These are phyloP conservation scores for Dispira parvispora DNA, from an alignment of 192 early-diverging fungal species.

Conservation along the genomic window DNA sequence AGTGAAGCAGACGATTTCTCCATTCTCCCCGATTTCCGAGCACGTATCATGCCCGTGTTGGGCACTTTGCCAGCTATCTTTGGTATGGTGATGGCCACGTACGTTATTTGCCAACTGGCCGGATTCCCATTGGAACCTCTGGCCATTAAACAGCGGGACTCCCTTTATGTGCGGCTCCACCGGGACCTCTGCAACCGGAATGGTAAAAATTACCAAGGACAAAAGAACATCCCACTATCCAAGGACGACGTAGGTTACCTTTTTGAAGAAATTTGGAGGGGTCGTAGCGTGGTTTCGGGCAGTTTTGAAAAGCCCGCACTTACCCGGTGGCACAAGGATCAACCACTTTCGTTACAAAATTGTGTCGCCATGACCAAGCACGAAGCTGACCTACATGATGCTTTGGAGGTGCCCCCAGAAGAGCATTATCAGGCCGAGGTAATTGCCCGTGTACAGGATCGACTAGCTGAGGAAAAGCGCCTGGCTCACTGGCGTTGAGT, in stretches of 20 bases:
- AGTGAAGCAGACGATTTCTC: slow-evolving; percentile 79
- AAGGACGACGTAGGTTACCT: slow-evolving; percentile 66
- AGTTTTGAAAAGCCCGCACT: slow-evolving; percentile 54
- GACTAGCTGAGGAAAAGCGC: slow-evolving; percentile 21
- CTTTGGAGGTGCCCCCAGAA: slow-evolving; percentile 17
- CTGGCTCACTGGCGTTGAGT: slow-evolving; percentile 21
- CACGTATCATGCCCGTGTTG: slow-evolving; percentile 65
- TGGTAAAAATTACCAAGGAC: slow-evolving; percentile 12
- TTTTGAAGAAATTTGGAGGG: slow-evolving; percentile 80
- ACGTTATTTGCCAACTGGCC: slow-evolving; percentile 54
- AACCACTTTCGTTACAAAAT: slow-evolving; percentile 54
- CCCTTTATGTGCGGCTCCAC: slow-evolving; percentile 53
- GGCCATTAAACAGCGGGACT: slow-evolving; percentile 54
- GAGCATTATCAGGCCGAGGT: slow-evolving; percentile 19
- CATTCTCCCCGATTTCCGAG: slow-evolving; percentile 83
- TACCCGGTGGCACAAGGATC: slow-evolving; percentile 52
- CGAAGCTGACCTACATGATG: slow-evolving; percentile 44
- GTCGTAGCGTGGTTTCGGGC: slow-evolving; percentile 59
- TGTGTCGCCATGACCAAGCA: slow-evolving; percentile 68
- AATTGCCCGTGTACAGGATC: slow-evolving; percentile 17
- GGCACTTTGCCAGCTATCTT: slow-evolving; percentile 91
- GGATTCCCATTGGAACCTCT: slow-evolving; percentile 51
- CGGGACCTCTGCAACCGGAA: slow-evolving; percentile 51
- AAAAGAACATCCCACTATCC: slow-evolving; percentile 32
- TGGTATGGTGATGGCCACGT: slow-evolving; percentile 79